Evolutionary conservation across 805 yeast species (phyloP).

Genomic region (Yarrowia sp.): DNA sequence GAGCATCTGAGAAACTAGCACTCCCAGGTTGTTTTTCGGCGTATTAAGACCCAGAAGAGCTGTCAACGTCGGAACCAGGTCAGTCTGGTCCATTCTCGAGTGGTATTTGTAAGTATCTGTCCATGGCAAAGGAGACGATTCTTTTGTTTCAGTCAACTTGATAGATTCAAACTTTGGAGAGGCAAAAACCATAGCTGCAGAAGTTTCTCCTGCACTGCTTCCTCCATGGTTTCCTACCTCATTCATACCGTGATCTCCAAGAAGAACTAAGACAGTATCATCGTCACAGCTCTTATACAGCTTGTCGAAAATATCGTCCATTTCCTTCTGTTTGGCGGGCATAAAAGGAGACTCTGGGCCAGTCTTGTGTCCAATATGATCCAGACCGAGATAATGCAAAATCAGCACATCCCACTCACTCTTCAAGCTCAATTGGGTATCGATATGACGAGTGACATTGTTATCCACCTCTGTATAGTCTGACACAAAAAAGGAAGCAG

Average conservation of each 20-base stretch:
- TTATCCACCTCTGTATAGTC: slow-evolving; percentile 94
- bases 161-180: slow-evolving; percentile 62
- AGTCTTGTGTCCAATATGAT: slow-evolving; percentile 97
- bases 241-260: slow-evolving; percentile 98
- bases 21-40: slow-evolving; percentile 78
- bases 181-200: slow-evolving; percentile 76
- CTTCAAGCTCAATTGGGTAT: slow-evolving; percentile 44
- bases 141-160: slow-evolving; percentile 22
- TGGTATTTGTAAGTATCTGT: slow-evolving; percentile 61
- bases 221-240: slow-evolving; percentile 98
- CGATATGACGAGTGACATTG: slow-evolving; percentile 89
- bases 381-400: slow-evolving; percentile 90
- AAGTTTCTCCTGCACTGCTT: slow-evolving; percentile 88
- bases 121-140: slow-evolving; percentile 45
- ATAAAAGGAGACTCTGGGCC: slow-evolving; percentile 84
- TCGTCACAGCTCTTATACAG: slow-evolving; percentile 47
- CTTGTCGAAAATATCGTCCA: slow-evolving; percentile 71
- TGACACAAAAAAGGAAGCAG: slow-evolving; percentile 91
- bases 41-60: slow-evolving; percentile 67
- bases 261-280: slow-evolving; percentile 69
- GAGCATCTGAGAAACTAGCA: slow-evolving; percentile 65
- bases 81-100: slow-evolving; percentile 65
- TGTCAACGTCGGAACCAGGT: slow-evolving; percentile 73
- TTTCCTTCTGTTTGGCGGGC: slow-evolving; percentile 82
- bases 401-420: slow-evolving; percentile 83